Conservation (phyloP, 306 rosid species). For the Prunus armeniaca region DNA sequence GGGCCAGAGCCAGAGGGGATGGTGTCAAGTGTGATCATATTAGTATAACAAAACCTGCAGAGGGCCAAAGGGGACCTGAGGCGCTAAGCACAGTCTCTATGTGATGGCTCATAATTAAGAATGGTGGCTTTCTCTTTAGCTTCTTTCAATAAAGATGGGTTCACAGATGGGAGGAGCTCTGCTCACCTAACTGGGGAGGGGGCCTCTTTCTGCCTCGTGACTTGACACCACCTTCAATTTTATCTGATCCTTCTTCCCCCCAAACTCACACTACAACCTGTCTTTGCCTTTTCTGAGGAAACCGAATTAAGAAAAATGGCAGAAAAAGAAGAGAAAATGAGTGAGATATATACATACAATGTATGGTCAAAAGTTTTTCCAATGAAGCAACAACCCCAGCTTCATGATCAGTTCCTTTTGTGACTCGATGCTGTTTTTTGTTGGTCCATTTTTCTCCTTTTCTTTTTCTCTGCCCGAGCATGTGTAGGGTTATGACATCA, state of each 20-base stretch:
- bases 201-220: conserved; percentile 44
- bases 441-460: conserved; percentile 63
- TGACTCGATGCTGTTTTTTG: conserved; percentile 26
- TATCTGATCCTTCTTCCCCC: conserved; percentile 33
- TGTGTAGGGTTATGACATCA: conserved; percentile 45
- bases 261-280: conserved; percentile 29
- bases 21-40: neutral
- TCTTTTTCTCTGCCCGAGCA: conserved; percentile 68
- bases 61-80: neutral
- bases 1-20: too few species aligned
- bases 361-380: conserved; percentile 64
- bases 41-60: conserved; percentile 16
- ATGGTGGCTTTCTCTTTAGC: conserved; percentile 50
- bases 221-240: conserved; percentile 53
- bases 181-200: conserved; percentile 33
- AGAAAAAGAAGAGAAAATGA: conserved; percentile 18
- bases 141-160: conserved; percentile 62
- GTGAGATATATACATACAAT: conserved; percentile 6
- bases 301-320: conserved; percentile 20
- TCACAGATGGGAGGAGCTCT: conserved; percentile 18
- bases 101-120: conserved; percentile 38
- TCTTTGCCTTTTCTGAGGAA: conserved; percentile 32
- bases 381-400: conserved; percentile 39
- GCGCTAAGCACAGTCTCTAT: neutral
- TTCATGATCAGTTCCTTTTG: conserved; percentile 38